Conservation (phyloP, 768 basidiomycete species). For the Tricholoma flavovirens region DNA sequence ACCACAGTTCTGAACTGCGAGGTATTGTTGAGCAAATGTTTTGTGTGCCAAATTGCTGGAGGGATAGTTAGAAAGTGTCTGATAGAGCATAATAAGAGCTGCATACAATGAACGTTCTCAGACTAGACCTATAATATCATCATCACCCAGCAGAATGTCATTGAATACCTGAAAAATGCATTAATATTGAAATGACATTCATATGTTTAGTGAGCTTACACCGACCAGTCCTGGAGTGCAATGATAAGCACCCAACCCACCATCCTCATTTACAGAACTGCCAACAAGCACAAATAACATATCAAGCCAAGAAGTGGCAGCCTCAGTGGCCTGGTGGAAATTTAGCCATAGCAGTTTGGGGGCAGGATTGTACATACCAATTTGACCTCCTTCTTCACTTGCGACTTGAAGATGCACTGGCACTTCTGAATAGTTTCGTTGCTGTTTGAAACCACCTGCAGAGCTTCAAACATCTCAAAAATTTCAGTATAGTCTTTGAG, state of each 20-base stretch:
- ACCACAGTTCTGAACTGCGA: background rate
- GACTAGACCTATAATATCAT: background rate
- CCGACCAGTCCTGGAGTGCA: conserved; percentile 1
- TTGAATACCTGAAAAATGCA: background rate
- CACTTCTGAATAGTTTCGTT: background rate
- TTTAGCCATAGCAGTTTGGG: background rate
- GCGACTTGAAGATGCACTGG: background rate
- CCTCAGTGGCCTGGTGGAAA: background rate
- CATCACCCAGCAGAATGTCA: background rate
- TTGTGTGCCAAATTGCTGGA: background rate
- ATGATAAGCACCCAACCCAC: background rate
- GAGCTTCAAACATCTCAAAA: background rate
- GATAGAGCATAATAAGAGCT: background rate
- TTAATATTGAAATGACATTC: background rate
- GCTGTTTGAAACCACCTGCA: background rate
- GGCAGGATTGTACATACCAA: background rate
- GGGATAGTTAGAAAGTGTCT: background rate
- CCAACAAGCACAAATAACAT: background rate
- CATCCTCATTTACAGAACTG: background rate
- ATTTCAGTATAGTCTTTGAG: background rate
- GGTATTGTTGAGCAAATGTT: background rate
- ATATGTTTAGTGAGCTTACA: background rate
- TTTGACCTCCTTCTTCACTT: background rate
- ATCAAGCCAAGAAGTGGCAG: background rate
- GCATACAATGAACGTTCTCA: background rate